A percentile compares a stretch with the other conserved stretches of the same genome.
Evolutionary conservation across 2,329 filamentous ascomycete genomes (phyloP).

Genomic region (Amauroascus verrucosus): DNA sequence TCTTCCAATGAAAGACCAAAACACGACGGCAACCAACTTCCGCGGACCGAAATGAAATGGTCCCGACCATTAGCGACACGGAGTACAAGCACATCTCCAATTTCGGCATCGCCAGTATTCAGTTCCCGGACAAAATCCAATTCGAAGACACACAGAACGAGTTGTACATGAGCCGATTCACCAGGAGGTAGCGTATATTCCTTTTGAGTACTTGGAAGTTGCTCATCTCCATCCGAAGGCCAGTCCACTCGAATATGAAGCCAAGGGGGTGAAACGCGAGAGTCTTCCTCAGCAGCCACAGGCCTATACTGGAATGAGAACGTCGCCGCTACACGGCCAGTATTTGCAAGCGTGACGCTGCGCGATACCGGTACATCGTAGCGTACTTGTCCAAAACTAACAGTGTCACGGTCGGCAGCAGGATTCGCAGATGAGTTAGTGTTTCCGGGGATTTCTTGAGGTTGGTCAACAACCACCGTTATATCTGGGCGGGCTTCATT

Average conservation of each 20-base stretch:
- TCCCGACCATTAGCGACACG: constrained; percentile 76
- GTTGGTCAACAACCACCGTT: constrained; percentile 66
- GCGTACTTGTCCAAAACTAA: constrained; percentile 68
- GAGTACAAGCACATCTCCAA: constrained; percentile 84
- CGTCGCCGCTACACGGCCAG: constrained; percentile 66
- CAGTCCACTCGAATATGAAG: constrained; percentile 56
- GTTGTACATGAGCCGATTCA: constrained; percentile 61
- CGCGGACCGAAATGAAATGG: constrained; percentile 77
- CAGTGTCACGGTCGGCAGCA: constrained; percentile 40
- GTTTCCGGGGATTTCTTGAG: constrained; percentile 18
- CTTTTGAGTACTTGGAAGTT: constrained; percentile 22
- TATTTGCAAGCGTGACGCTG: constrained; percentile 80
- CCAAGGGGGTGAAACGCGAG: constrained; percentile 51
- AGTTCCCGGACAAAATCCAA: constrained; percentile 56
- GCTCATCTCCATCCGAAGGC: constrained; percentile 32
- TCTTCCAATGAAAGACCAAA: constrained; percentile 83
- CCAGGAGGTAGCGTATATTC: constrained; percentile 69
- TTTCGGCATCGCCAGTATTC: constrained; percentile 53
- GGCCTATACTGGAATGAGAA: constrained; percentile 72
- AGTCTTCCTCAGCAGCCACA: constrained; percentile 37
- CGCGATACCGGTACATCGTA: constrained; percentile 58
- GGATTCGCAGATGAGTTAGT: constrained; percentile 32
- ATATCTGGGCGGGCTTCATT: constrained; percentile 79
- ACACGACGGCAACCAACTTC: constrained; percentile 67
- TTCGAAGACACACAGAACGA: constrained; percentile 58